Evolutionary conservation across 2,329 filamentous ascomycete genomes (phyloP).

Genomic region (Penicillium sp.): DNA sequence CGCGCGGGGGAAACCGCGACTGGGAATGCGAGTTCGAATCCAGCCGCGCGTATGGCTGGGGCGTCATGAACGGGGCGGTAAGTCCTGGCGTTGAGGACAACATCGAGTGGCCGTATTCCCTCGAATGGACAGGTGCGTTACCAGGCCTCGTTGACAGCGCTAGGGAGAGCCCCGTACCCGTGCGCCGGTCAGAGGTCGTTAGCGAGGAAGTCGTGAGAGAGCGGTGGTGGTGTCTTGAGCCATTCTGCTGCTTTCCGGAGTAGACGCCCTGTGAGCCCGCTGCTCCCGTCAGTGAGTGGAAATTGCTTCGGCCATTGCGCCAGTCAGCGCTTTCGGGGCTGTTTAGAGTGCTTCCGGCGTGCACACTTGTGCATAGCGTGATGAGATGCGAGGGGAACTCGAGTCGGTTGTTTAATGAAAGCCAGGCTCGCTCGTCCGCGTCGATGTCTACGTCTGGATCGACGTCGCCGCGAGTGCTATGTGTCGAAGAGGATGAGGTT

Average conservation of each 20-base stretch:
- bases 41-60: constrained; percentile 10
- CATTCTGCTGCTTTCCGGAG: background rate
- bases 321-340: constrained; percentile 8
- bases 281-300: constrained; percentile 8
- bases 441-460: constrained; percentile 10
- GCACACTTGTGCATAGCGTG: constrained; percentile 9
- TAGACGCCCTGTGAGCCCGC: background rate
- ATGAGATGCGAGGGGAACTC: constrained; percentile 31
- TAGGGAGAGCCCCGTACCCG: constrained; percentile 11
- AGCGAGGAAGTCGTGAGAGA: constrained; percentile 30
- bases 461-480: constrained; percentile 18
- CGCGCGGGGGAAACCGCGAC: constrained; percentile 4
- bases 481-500: constrained; percentile 20
- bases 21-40: constrained; percentile 3
- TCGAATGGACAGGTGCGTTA: constrained; percentile 1
- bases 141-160: constrained; percentile 16
- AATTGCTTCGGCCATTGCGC: background rate
- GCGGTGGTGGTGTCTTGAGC: constrained; percentile 25
- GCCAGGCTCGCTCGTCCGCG: constrained; percentile 32
- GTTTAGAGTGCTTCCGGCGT: constrained; percentile 4
- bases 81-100: constrained; percentile 8
- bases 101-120: constrained; percentile 2
- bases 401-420: constrained; percentile 32
- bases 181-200: constrained; percentile 10
- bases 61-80: constrained; percentile 14